phyloP scores from a whole-genome alignment of 2,329 filamentous ascomycete genomes.

The Zasmidium citrigriseum region DNA sequence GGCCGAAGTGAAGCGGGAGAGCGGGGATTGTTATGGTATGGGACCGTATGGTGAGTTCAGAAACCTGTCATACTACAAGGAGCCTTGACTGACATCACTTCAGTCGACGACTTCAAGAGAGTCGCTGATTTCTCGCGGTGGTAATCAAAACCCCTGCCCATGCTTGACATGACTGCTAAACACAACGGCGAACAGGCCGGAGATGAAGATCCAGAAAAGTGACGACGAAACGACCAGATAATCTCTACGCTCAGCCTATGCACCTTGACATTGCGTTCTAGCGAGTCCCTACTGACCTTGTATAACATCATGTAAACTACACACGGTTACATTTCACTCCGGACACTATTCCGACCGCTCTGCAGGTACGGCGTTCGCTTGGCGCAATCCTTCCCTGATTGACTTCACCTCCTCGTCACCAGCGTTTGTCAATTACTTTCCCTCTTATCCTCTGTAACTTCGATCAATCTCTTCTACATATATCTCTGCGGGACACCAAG shows the following conservation, averaged over 20 bases:
- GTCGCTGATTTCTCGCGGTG: conserved; percentile 2
- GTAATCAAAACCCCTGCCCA: neutral
- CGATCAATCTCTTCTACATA: too few species aligned
- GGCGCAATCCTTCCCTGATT: neutral
- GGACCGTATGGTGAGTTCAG: conserved; percentile 16
- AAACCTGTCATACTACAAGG: neutral
- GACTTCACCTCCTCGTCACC: neutral
- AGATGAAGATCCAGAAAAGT: neutral
- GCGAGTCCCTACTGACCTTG: neutral
- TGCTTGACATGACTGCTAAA: neutral
- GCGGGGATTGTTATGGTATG: conserved; percentile 26
- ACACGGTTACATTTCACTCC: neutral
- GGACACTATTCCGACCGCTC: neutral
- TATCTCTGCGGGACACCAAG: too few species aligned
- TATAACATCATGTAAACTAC: neutral
- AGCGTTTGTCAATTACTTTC: neutral
- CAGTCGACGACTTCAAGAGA: neutral
- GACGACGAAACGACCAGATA: neutral
- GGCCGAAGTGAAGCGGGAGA: conserved; percentile 40
- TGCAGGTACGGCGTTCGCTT: neutral
- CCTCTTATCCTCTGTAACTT: too few species aligned
- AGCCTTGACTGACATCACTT: neutral
- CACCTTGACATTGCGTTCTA: too few species aligned
- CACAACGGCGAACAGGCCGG: neutral
- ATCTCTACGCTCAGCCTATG: too few species aligned